Base-by-base conservation (phyloP, 108 stramenopile genomes). In the Phaeodactylum tricornutum region DNA sequence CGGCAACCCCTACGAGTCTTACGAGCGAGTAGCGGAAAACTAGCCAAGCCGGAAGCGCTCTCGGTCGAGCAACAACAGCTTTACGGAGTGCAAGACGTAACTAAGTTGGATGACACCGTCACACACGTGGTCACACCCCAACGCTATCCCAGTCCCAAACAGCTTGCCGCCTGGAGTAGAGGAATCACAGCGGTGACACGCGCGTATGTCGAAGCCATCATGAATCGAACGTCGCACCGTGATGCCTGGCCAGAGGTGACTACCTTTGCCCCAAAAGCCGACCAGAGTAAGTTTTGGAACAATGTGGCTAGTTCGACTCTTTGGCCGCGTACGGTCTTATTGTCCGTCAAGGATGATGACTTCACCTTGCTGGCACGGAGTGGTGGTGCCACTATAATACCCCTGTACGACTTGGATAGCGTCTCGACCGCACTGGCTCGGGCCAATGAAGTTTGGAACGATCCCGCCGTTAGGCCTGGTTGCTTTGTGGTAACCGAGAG, bases 91-190 rank as follows among this genome's bases (percentile, higher is more conserved):
- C 39, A 41, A 20, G 39, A 41, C 16, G 39, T 41, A 11, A 41
- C 39, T 41, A 6, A 15, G 6, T 41, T 15, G 39, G 39, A 5
- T 5, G 39, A 41, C 9, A n/a, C 16, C 6, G 39, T 41, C 5
- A 41, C 6, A 5, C 42, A 43, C 9, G 23, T 57, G 25, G 39
- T 60, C n/a, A 51, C 50, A 4, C 31, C 43, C 7, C 26, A 26
- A 2, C 36, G 36, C 5, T 30, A 41, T n/a, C 8, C 50, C 8
- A 39, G 14, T 7, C 17, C 29, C 37, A 43, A 60, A 19, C 34
- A 37, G 17, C 19, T 60, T 27, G 20, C 40, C n/a, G 59, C 59
- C 21, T 60, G 59, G 59, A 43, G 27, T 51, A 28, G 9, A 8
- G 17, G 33, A 19, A 14, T 37, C 3, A 49, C 59, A 1, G 21